Base-by-base conservation (phyloP, 164 flowering plant species). In the Aristolochia californica region DNA sequence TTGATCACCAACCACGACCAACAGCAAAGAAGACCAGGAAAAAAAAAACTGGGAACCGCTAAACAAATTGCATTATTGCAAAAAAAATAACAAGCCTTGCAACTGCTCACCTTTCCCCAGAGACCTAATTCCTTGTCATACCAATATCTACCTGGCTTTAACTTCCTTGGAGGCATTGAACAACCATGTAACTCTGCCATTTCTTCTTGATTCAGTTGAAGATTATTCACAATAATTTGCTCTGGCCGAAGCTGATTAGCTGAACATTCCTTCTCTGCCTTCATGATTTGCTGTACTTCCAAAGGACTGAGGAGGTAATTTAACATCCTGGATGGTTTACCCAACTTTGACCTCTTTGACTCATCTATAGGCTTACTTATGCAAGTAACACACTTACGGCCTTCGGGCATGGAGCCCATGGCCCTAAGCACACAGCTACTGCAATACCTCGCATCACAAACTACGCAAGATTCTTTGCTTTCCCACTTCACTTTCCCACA, bases 401-500 rank as follows among this genome's bases (percentile, higher is more conserved):
- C 98, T 75, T 93, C 97, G 11, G 98, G 98, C 98, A 93, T 93
- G 7, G 98, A 93, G 8, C 98, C 98, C 97, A 88, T 93, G n/a
- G 94, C 95, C 69, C 95, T 75, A 57, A 93, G 89, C 75, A 89
- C 86, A 68, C 98, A 93, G 57, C 76, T 87, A 64, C 89, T 72
- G 72, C 98, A 93, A 66, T 89, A 93, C 70, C 76, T 82, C 8
- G 89, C 84, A 77, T 82, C 85, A 72, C 98, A 93, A 56, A 84
- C 95, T 53, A 93, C 53, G 66, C 98, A 93, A 5, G 74, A 73
- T 74, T 93, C 98, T 63, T 87, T 89, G 17, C 80, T 77, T 53
- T 91, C 94, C 98, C 96, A 87, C 69, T 81, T 93, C 59, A 82
- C 84, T 63, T 77, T 91, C 38, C 85, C 85, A 66, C 98, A 91